phyloP scores from a whole-genome alignment of 2,329 filamentous ascomycete species.

The Fusarium camptoceras region DNA sequence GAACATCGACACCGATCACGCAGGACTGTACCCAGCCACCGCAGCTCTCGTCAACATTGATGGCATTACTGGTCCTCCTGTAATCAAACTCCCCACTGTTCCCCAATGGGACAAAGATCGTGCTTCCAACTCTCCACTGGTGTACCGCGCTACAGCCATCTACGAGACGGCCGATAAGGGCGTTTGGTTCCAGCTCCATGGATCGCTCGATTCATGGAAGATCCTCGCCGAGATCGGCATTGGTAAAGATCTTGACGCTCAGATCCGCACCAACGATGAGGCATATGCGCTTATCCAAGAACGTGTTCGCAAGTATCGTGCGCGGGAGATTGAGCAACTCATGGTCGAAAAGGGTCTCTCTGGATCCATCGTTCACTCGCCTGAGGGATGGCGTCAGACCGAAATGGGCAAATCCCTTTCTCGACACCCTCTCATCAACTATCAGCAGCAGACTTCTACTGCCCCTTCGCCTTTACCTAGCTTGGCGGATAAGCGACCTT shows the following conservation, averaged over 20 bases:
- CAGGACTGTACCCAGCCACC: neutral
- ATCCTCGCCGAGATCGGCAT: no score
- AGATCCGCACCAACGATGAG: slow-evolving; percentile 44
- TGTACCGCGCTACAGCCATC: slow-evolving; percentile 32
- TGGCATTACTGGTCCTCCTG: no score
- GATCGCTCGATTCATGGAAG: slow-evolving; percentile 34
- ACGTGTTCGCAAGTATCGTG: neutral
- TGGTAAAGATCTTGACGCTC: slow-evolving; percentile 35
- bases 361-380: neutral
- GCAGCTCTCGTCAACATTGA: no score
- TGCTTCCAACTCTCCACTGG: no score
- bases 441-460: neutral
- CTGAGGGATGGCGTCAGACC: neutral
- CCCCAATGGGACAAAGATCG: neutral
- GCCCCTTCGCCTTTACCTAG: neutral
- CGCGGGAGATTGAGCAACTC: neutral
- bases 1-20: neutral
- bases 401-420: neutral
- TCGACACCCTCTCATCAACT: neutral
- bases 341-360: slow-evolving; percentile 3
- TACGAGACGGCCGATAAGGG: slow-evolving; percentile 3
- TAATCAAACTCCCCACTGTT: no score
- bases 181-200: neutral
- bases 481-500: neutral
- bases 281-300: neutral